Base-by-base conservation (phyloP, 2,329 filamentous ascomycete species). In the Ascochyta lentis region DNA sequence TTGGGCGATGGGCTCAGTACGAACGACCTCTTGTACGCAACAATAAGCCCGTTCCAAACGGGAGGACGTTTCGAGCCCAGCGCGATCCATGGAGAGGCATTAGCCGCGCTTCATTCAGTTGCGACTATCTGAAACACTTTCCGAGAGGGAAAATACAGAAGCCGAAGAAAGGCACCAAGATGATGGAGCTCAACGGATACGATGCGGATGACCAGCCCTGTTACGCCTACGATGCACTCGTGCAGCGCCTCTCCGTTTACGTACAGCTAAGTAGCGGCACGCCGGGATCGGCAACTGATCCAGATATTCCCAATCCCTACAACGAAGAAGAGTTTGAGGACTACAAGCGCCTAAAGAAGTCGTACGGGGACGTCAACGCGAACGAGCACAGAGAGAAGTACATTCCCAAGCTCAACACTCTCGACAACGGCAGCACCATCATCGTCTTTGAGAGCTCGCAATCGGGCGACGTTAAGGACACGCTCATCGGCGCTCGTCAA, bases 371-470 rank as follows among this genome's bases (percentile, higher is more conserved):
- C 7, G 60, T 65, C n/a, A 67, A 73, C 33, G 65, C 60, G 7
- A 65, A 67, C 23, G 67, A 69, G 42, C 64, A 65, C n/a, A 61
- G 66, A 15, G 69, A 76, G 13, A 66, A 65, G 33, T 77, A 78
- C 47, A 73, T 78, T 10, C 76, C 78, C 22, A 76, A 76, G 19
- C 69, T 80, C 2, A 64, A 77, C 19, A 75, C 72, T 1, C 74
- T 82, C 4, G 82, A 84, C 55, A 83, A 83, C 43, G 76, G 70
- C 23, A 74, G 67, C 54, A 81, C 80, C 0, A 79, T 84, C 51
- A 81, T 84, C 49, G 70, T 84, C 26, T 83, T 84, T 56, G 82
- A 84, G 56, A 78, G 80, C 43, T 80, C 80, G 0, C 77, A 81
- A 26, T 79, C 79, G 2, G 74, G 76, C 16, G 75, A 73, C 10